Evolutionary conservation across 2,329 filamentous ascomycete species (phyloP), one percentile per base, ranked within the genome.

Genomic region (Aspergillus brasiliensis): DNA sequence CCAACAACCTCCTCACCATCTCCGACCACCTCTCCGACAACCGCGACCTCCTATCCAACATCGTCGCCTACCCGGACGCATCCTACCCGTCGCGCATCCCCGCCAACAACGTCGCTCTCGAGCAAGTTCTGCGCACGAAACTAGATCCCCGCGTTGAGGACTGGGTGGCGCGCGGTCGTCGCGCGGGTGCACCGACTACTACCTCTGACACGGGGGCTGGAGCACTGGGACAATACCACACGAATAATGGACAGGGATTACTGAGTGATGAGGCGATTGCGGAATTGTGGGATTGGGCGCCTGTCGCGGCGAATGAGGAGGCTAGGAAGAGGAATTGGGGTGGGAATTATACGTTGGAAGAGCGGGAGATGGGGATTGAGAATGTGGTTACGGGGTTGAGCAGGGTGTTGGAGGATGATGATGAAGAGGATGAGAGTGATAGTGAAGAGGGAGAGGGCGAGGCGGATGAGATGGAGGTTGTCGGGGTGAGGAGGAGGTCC

Each of bases 81-180:
- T 87, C 88, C 73, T 95, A 86, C 76, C 92, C 86, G 4, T 89
- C 86, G 38, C 88, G 84, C 67, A 88, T 84, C 5, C 87, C 91
- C 73, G 78, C 73, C 1, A 69, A 72, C 51, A 81, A 91, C 3
- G 82, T 94, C 1, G 82, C 91, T 3, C 82, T 94, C 1, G 82
- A 85, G 25, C 85, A 89, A 67, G 81, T 96, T 2, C 80, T 96
- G 31, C 88, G 91, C 40, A 96, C 95, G 77, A 95, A 95, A 73
- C 83, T 92, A 51, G 91, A 95, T 66, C 91, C 91, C 0, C 83
- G 86, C 23, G 87, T 92, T 17, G 90, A 93, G 71, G 86, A 88
- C 58, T 88, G 89, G 78, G 87, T 94, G 25, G 84, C 86, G 21
- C 80, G 86, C 54, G 89, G 87, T 1, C 83, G 85, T 63, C 54